Evolutionary conservation across 495 filamentous ascomycete species (phyloP), one percentile per base, ranked within the genome.

Genomic region (Sporormia fimetaria): DNA sequence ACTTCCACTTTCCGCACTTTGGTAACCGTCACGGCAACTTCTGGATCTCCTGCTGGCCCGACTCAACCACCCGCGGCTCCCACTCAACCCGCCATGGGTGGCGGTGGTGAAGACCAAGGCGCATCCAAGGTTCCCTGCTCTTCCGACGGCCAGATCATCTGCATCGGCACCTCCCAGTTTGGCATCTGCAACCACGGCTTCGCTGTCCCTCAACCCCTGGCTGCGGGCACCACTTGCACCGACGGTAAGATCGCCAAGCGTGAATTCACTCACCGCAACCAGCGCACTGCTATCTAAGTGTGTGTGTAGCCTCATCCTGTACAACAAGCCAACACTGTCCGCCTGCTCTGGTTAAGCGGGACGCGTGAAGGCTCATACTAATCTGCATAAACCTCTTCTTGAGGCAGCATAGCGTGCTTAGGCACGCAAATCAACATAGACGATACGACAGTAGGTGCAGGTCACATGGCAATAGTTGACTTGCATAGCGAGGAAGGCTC

Each of bases 111-210:
- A n/a, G n/a, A n/a, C n/a, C n/a, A n/a, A n/a, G n/a, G n/a, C n/a
- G n/a, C n/a, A n/a, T n/a, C n/a, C n/a, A n/a, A n/a, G n/a, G n/a
- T n/a, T n/a, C n/a, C 36, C 27, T 60, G 59, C 45, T 22, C 37
- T 18, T 21, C 38, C 4, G 46, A 55, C 16, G 58, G 54, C 38
- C 40, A 21, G 4, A 14, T 60, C 9, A 29, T 60, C 33, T 60
- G 57, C 55, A 55, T 53, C 33, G 57, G 55, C 21, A 29, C 44
- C 14, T 29, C 21, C 12, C 48, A 58, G 32, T 62, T 53, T 25
- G 59, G 55, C 17, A 24, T 62, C 16, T 62, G 59, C 53, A 45
- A 63, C 26, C 31, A 53, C 32, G 58, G 60, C 30, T 40, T 40
- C 0, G 55, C 54, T 20, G 45, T 51, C 23, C 59, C 40, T 23